Evolutionary conservation across 1,139 yeast genomes (phyloP), one percentile per base, ranked within the genome.

Genomic region (Geotrichum europaeum): DNA sequence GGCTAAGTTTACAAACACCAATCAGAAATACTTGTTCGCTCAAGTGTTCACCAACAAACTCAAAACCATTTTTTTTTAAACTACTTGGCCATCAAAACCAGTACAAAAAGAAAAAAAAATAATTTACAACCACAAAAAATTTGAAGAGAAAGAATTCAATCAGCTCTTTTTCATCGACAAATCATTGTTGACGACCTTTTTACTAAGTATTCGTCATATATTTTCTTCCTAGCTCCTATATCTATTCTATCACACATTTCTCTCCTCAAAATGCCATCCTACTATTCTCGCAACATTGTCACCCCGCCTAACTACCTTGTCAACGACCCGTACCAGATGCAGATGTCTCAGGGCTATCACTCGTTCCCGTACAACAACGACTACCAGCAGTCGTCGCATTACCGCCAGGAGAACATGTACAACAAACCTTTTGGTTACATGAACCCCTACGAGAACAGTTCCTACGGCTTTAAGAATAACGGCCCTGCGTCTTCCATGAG

Each of bases 131-230:
- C 10, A 40, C 47, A 40, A 40, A 40, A 15, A 6, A 40, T n/a
- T 40, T n/a, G 20, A 40, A 40, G 20, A 40, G 5, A 40, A 40
- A 40, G 18, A 40, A 40, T 18, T n/a, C 47, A 40, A 40, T 40
- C 47, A 40, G 9, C 47, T 40, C 47, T 40, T 40, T 36, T n/a
- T 40, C 18, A 40, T n/a, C 18, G 3, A n/a, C 47, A 40, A 40
- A 40, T 40, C 22, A 40, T 2, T n/a, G 20, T 50, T 49, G 65
- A 61, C 70, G 70, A 68, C 65, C 70, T 67, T 68, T 68, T 68
- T 61, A 66, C 63, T 68, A 68, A 66, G 69, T 65, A 56, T 59
- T 64, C 67, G 67, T 57, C 60, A 40, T 53, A 30, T 18, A 45
- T 50, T 30, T 51, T 51, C 43, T 30, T 24, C 1, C 18, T 18